These are phyloP conservation scores for Thozetella sp. DNA, from an alignment of 495 filamentous ascomycete species.

Conservation along the genomic window DNA sequence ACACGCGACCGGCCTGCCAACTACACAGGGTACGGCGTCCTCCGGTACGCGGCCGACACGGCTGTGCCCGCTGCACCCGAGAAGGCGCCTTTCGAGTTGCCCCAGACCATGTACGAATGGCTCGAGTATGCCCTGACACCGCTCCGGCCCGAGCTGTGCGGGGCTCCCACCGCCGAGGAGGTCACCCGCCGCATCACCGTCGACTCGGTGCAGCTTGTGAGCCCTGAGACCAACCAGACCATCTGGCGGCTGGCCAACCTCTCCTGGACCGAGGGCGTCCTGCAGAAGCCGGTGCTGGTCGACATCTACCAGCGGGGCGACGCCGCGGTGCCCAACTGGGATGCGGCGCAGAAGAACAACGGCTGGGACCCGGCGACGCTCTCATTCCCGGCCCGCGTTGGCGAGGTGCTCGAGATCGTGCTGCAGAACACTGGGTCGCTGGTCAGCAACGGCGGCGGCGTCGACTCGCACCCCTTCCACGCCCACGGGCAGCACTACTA, in stretches of 20 bases:
- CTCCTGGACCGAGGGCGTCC: slow-evolving; percentile 47
- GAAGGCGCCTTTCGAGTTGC: slow-evolving; percentile 35
- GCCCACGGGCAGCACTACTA: slow-evolving; percentile 60
- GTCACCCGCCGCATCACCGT: slow-evolving; percentile 56
- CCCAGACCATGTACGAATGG: slow-evolving; percentile 41
- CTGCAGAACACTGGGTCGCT: slow-evolving; percentile 50
- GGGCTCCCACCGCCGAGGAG: slow-evolving; percentile 41
- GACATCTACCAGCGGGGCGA: slow-evolving; percentile 51
- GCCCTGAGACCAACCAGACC: slow-evolving; percentile 10
- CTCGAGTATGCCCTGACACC: slow-evolving; percentile 57
- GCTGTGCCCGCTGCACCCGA: slow-evolving; percentile 15
- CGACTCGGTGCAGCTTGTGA: slow-evolving; percentile 29
- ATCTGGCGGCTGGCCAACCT: slow-evolving; percentile 26
- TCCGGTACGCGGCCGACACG: slow-evolving; percentile 42
- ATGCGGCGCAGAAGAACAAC: slow-evolving; percentile 39
- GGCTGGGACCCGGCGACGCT: slow-evolving; percentile 55
- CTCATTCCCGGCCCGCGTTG: slow-evolving; percentile 54
- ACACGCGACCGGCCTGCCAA: slow-evolving; percentile 45
- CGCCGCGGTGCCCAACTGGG: slow-evolving; percentile 36
- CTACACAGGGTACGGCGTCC: slow-evolving; percentile 50
- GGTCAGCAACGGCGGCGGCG: slow-evolving; percentile 31
- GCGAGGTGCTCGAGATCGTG: slow-evolving; percentile 66
- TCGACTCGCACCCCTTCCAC: slow-evolving; percentile 65
- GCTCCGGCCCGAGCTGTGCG: slow-evolving; percentile 31
- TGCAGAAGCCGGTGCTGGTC: slow-evolving; percentile 53